Base-by-base conservation (phyloP, 2,329 filamentous ascomycete genomes). In the Fusarium sp. region DNA sequence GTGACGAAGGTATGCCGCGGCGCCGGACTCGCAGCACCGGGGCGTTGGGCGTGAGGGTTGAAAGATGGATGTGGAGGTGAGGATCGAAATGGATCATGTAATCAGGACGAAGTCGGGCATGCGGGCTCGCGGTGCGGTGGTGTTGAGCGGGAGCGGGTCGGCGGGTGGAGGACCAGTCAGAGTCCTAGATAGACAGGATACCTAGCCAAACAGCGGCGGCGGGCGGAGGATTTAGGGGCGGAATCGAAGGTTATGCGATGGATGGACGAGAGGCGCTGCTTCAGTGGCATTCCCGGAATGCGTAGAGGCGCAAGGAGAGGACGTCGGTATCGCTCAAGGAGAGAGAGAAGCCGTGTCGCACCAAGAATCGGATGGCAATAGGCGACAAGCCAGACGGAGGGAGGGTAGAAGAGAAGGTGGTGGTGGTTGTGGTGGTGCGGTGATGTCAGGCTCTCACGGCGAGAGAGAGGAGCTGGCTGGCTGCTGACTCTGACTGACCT, bases 1-100 rank as follows among this genome's bases (percentile, higher is more conserved):
- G 85, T 96, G 92, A 81, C 82, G 80, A 79, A 66, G 72, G 77
- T 79, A 75, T 71, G 77, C 79, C 78, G 80, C 80, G 76, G 79
- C 81, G 77, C 82, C 78, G 80, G 78, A 78, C 69, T 68, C 69
- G 79, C 80, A 79, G 78, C 80, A 80, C 80, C 78, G 77, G 74
- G 75, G 74, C 75, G 72, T 67, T 70, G 73, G 69, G 69, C 65
- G 72, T 64, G 58, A 72, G 62, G 59, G 70, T 58, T 67, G 70
- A 64, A 43, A 48, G 66, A 52, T 68, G 63, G 65, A 73, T 68
- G 62, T 58, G 68, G 67, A 74, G 69, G 68, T 72, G 74, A 70
- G 66, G 72, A 62, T 72, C 73, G 75, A 75, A 75, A 72, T 63
- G 71, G 76, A 77, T 77, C 77, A 78, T 79, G 76, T 74, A 79